Conservation (phyloP, 1,284 basidiomycete genomes). For the Peniophora sp. region DNA sequence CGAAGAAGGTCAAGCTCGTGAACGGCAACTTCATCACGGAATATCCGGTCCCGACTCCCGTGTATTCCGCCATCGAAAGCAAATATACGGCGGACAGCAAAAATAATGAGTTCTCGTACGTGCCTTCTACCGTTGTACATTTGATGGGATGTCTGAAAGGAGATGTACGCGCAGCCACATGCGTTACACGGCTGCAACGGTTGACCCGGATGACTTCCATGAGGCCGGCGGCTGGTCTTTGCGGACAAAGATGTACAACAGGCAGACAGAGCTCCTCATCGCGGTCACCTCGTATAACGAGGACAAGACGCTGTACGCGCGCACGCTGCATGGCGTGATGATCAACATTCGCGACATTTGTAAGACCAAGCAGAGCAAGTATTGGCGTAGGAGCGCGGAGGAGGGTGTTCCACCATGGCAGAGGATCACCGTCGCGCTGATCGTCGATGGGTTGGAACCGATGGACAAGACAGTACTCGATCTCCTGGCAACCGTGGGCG, state of each 20-base stretch:
- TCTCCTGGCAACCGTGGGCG: constrained; percentile 79
- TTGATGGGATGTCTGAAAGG: neutral
- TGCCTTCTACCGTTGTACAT: constrained; percentile 7
- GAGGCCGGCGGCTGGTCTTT: constrained; percentile 78
- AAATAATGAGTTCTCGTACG: constrained; percentile 81
- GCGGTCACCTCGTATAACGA: constrained; percentile 87
- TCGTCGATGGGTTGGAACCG: constrained; percentile 90
- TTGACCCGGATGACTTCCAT: constrained; percentile 90
- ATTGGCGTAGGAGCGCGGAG: constrained; percentile 80
- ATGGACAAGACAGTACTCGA: constrained; percentile 96
- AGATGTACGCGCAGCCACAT: constrained; percentile 54
- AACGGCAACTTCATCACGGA: constrained; percentile 88
- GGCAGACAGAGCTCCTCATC: constrained; percentile 90
- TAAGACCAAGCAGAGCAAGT: constrained; percentile 93
- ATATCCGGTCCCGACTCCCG: constrained; percentile 82
- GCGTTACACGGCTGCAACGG: constrained; percentile 89
- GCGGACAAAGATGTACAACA: constrained; percentile 80
- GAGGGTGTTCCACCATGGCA: constrained; percentile 90
- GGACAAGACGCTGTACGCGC: constrained; percentile 90
- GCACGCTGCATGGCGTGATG: constrained; percentile 94
- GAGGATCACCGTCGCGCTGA: constrained; percentile 84
- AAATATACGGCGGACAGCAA: constrained; percentile 61
- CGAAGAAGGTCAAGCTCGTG: constrained; percentile 88
- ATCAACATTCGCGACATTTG: constrained; percentile 97
- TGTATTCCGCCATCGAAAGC: constrained; percentile 78